Evolutionary conservation across 345 rosid species (phyloP).

Genomic region (Gossypium arboreum): DNA sequence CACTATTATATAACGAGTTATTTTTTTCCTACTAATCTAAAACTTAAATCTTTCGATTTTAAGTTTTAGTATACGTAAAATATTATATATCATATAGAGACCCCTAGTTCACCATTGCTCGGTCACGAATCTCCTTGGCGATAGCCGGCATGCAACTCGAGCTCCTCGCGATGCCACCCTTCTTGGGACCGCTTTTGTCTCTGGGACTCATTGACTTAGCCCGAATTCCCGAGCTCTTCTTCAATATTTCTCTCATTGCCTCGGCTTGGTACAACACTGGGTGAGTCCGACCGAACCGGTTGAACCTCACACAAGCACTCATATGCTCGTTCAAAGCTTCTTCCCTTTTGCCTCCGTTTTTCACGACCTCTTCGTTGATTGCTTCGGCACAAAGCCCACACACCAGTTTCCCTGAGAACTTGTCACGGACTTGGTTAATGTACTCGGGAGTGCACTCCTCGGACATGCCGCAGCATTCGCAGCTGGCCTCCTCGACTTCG

Average conservation of each 20-base stretch:
- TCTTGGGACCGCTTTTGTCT: conserved; percentile 27
- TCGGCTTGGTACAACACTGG: conserved; percentile 79
- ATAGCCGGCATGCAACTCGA: conserved; percentile 76
- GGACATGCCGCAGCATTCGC: conserved; percentile 92
- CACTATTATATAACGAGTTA: too few relatives aligned
- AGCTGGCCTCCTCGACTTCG: conserved; percentile 71
- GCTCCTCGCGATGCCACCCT: conserved; percentile 52
- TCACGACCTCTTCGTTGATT: conserved; percentile 65
- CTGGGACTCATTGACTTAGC: conserved; percentile 40
- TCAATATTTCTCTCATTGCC: conserved; percentile 70
- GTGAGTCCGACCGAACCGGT: conserved; percentile 62
- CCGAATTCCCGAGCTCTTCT: conserved; percentile 41
- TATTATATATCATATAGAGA: not conserved
- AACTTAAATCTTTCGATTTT: too few relatives aligned
- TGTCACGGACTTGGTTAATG: conserved; percentile 43
- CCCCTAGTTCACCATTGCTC: conserved; percentile 14
- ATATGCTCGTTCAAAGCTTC: conserved; percentile 63
- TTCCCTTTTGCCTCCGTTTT: conserved; percentile 49
- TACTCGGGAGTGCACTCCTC: conserved; percentile 86
- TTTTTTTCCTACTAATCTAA: too few relatives aligned
- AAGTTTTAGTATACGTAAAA: too few relatives aligned
- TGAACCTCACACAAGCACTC: conserved; percentile 65
- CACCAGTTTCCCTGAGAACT: conserved; percentile 56
- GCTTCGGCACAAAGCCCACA: conserved; percentile 82
- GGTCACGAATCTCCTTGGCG: conserved; percentile 39